A percentile compares a stretch with the other conserved stretches of the same genome.
Conservation (phyloP, 2,329 filamentous ascomycete genomes). For the Fusarium buxicola region DNA sequence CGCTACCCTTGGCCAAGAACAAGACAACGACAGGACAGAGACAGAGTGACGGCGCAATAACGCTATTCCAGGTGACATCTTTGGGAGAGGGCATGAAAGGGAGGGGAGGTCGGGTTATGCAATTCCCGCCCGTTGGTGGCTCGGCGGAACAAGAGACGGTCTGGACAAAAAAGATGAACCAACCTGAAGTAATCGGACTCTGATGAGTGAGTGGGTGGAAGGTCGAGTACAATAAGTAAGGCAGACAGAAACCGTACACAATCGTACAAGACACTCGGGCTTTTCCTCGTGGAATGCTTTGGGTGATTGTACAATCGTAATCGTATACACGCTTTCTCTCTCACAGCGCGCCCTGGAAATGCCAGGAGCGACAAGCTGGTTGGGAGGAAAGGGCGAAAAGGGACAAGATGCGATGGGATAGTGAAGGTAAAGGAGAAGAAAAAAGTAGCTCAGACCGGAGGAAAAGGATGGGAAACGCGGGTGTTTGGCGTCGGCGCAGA, state of each 20-base stretch:
- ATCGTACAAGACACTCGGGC: constrained; percentile 35
- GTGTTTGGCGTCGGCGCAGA: constrained; percentile 39
- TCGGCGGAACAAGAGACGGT: constrained; percentile 14
- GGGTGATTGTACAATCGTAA: constrained; percentile 23
- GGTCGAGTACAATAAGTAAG: constrained; percentile 2
- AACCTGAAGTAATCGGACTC: constrained; percentile 39
- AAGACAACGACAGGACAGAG: constrained; percentile 14
- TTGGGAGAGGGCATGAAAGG: constrained; percentile 19
- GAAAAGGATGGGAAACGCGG: constrained; percentile 36
- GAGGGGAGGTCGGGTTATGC: constrained; percentile 14
- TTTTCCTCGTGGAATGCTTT: constrained; percentile 12
- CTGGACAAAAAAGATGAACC: constrained; percentile 40
- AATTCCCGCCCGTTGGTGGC: constrained; percentile 18
- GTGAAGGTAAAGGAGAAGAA: constrained; percentile 19
- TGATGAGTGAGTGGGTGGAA: constrained; percentile 7
- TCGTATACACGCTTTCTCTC: constrained; percentile 39
- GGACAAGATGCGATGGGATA: constrained; percentile 23
- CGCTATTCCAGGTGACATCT: constrained; percentile 22
- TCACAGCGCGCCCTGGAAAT: constrained; percentile 45
- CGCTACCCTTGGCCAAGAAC: constrained; percentile 27
- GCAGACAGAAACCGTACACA: constrained; percentile 21
- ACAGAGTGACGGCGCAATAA: constrained; percentile 12
- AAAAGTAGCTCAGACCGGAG: constrained; percentile 22
- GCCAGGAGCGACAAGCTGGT: constrained; percentile 45
- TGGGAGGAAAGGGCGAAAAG: constrained; percentile 34